Evolutionary conservation across 371 early-diverging fungal genomes (phyloP).

Genomic region (Lichtheimia corymbifera): DNA sequence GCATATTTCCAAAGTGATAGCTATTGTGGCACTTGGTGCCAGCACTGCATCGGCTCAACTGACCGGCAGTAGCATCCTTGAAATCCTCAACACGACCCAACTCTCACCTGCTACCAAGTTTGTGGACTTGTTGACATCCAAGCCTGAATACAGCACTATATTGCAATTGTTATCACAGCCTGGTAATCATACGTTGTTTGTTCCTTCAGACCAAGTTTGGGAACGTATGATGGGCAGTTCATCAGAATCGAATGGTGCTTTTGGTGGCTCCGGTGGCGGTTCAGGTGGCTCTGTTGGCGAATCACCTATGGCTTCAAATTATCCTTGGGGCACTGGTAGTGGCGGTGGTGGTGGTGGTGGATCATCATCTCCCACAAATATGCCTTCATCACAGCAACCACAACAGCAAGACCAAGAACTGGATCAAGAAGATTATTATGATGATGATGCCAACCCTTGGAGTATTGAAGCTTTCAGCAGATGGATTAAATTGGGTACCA

Average conservation of each 20-base stretch:
- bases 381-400: too few species aligned
- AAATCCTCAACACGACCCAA: slow-evolving; percentile 31
- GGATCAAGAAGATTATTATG: not conserved
- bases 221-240: slow-evolving; percentile 3
- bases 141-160: slow-evolving; percentile 26
- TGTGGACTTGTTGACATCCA: slow-evolving; percentile 26
- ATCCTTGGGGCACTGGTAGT: too few species aligned
- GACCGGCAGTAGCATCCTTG: slow-evolving; percentile 20
- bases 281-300: too few species aligned
- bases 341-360: too few species aligned
- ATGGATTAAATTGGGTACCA: too few species aligned
- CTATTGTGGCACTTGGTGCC: slow-evolving; percentile 10
- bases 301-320: too few species aligned
- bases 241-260: too few species aligned
- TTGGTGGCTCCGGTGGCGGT: too few species aligned
- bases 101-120: slow-evolving; percentile 33
- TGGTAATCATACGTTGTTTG: slow-evolving; percentile 35
- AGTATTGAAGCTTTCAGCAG: too few species aligned
- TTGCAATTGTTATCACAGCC: slow-evolving; percentile 28
- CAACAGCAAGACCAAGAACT: not conserved
- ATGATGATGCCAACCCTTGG: too few species aligned
- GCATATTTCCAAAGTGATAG: slow-evolving; percentile 1
- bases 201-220: slow-evolving; percentile 28
- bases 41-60: slow-evolving; percentile 14
- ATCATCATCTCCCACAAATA: too few species aligned